A percentile compares a stretch with the other conserved stretches of the same genome.
Evolutionary conservation across 352 stramenopile species (phyloP).

Genomic region (Pilasporangium apinafurcum): DNA sequence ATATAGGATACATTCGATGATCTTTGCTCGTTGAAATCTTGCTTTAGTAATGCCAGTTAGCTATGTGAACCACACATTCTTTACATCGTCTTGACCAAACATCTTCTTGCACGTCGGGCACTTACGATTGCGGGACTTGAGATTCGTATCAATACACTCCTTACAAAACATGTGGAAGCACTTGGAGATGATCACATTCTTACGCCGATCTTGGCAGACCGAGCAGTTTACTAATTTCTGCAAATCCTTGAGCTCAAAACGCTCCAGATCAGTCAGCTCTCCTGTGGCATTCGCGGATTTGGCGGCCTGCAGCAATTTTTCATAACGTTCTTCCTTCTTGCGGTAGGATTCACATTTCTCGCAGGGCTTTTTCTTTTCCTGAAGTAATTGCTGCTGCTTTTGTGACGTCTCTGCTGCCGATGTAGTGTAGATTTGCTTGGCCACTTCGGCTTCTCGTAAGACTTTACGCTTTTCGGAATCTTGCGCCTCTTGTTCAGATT

Average conservation of each 20-base stretch:
- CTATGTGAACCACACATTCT: constrained; percentile 81
- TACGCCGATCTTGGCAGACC: constrained; percentile 78
- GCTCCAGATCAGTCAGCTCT: constrained; percentile 63
- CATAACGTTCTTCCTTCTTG: constrained; percentile 45
- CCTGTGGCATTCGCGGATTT: constrained; percentile 19
- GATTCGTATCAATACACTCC: constrained; percentile 83
- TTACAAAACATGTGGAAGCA: constrained; percentile 89
- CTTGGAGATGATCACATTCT: constrained; percentile 86
- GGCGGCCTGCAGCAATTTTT: constrained; percentile 32
- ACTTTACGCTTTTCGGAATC: constrained; percentile 54
- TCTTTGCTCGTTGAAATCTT: background rate
- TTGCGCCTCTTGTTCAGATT: constrained; percentile 41
- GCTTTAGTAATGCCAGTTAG: background rate
- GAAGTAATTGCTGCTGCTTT: constrained; percentile 41
- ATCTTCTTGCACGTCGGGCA: constrained; percentile 89
- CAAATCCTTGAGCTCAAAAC: constrained; percentile 75
- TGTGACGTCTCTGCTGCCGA: constrained; percentile 31
- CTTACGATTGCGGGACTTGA: constrained; percentile 87
- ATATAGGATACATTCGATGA: constrained; percentile 1
- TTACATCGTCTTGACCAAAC: constrained; percentile 87
- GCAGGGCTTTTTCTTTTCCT: constrained; percentile 50
- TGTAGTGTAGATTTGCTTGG: constrained; percentile 53
- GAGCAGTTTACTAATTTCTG: constrained; percentile 83
- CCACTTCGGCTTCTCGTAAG: constrained; percentile 47
- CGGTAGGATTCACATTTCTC: constrained; percentile 44